Evolutionary conservation across 78 protist genomes (phyloP), one percentile per base, ranked within the genome.

Genomic region (Goniomonas avonlea): DNA sequence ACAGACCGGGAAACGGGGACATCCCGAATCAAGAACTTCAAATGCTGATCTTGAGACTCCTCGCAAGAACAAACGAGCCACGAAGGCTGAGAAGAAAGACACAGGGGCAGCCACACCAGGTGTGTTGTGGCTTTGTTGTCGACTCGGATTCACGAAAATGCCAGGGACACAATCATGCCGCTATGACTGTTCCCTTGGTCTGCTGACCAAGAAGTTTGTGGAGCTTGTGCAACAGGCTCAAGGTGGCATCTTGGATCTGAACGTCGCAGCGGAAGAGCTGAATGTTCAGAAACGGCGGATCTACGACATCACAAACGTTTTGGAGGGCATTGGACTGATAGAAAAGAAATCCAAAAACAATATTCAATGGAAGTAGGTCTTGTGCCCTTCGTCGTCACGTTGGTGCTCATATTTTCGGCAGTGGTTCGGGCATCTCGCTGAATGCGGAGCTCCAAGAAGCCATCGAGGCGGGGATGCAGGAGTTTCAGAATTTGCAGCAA

Each of bases 251-350:
- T 50, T 91, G 7, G 94, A 91, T 58, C 77, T 91, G 45, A 90
- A 91, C 61, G 37, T 27, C 18, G 91, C 90, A 18, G 82, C 90
- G 25, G 70, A 45, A 4, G 11, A 43, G 58, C 83, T 91, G 21
- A 81, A 71, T 11, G 89, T 86, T 45, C 90, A 91, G 69, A 95
- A 95, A 73, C 85, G 98, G 7, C 84, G 97, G 27, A 91, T 93
- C 41, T 95, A 93, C 40, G 98, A 95, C 56, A 93, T 95, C 58
- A 93, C 96, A 3, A 92, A 93, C 78, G 98, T 95, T 18, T 80
- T 93, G 29, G 74, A 66, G 45, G 96, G 98, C 53, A 87, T 93
- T 3, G 93, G 94, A 2, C 79, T 94, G 45, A 84, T 94, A 31
- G 95, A 87, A 73, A 94, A 94, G 61, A 73, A 85, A 39, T 84